Conservation (phyloP, 176 grass and related monocot species). For the Carex scoparia region DNA sequence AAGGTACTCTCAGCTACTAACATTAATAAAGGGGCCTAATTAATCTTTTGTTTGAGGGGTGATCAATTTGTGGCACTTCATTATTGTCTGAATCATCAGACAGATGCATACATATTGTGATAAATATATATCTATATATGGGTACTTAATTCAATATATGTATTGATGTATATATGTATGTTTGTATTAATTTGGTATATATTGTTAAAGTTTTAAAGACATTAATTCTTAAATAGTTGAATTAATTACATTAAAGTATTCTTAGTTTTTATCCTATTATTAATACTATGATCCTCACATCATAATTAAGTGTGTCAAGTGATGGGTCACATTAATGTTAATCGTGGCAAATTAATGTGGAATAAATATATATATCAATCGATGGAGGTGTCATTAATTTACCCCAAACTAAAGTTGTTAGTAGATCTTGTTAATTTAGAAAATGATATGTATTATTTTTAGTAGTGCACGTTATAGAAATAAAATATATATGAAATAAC, state of each 20-base stretch:
- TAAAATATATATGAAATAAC: not conserved
- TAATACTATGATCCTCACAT: not conserved
- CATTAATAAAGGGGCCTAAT: not conserved
- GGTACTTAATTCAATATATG: too few relatives aligned
- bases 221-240: not conserved
- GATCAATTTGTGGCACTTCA: not conserved
- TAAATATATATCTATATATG: too few relatives aligned
- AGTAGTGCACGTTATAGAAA: too few relatives aligned
- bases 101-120: not conserved
- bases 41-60: not conserved
- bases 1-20: constrained; percentile 1
- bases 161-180: too few relatives aligned
- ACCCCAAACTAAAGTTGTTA: not conserved
- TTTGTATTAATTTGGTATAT: not conserved
- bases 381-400: not conserved
- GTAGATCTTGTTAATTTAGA: not conserved
- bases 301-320: not conserved
- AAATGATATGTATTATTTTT: not conserved
- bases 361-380: not conserved
- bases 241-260: not conserved
- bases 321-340: not conserved
- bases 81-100: not conserved
- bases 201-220: not conserved
- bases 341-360: too few relatives aligned
- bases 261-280: not conserved